Evolutionary conservation across 164 flowering plant genomes (phyloP).

Genomic region (Magnolia changhungtana): DNA sequence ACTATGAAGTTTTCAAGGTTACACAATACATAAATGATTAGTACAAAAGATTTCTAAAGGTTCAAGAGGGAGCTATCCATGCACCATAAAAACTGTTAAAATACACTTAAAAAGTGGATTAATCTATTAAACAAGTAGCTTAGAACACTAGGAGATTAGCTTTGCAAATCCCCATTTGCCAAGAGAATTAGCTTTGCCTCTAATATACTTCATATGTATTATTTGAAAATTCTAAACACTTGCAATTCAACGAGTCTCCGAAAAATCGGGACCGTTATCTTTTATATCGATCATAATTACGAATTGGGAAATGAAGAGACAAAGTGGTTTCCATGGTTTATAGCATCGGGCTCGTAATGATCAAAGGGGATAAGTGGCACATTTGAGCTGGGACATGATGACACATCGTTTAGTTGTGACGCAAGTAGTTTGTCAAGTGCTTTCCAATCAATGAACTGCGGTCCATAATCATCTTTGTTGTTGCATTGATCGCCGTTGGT

Average conservation of each 20-base stretch:
- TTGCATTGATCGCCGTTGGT: slow-evolving; percentile 15
- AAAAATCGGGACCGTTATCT: not conserved
- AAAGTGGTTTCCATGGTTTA: slow-evolving; percentile 17
- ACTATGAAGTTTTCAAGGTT: not conserved
- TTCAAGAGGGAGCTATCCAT: not conserved
- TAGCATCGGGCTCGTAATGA: slow-evolving; percentile 5
- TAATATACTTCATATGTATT: not conserved
- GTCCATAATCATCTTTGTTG: slow-evolving; percentile 21
- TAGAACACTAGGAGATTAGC: not conserved
- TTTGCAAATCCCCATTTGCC: not conserved
- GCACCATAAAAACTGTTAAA: not conserved
- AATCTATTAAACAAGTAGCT: not conserved
- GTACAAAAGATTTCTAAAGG: not conserved
- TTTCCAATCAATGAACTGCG: slow-evolving; percentile 45
- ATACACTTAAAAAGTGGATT: not conserved
- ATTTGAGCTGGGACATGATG: slow-evolving; percentile 10
- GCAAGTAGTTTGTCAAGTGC: slow-evolving; percentile 42
- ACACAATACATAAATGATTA: not conserved
- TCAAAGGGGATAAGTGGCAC: slow-evolving; percentile 14
- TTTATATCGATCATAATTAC: not conserved
- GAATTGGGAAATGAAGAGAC: slow-evolving; percentile 13
- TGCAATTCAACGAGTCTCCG: slow-evolving; percentile 7
- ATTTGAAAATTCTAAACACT: not conserved
- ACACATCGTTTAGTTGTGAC: slow-evolving; percentile 25
- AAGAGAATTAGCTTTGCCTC: slow-evolving; percentile 1